Evolutionary conservation across 352 stramenopile genomes (phyloP), one percentile per base, ranked within the genome.

Genomic region (Pythium coloratum): DNA sequence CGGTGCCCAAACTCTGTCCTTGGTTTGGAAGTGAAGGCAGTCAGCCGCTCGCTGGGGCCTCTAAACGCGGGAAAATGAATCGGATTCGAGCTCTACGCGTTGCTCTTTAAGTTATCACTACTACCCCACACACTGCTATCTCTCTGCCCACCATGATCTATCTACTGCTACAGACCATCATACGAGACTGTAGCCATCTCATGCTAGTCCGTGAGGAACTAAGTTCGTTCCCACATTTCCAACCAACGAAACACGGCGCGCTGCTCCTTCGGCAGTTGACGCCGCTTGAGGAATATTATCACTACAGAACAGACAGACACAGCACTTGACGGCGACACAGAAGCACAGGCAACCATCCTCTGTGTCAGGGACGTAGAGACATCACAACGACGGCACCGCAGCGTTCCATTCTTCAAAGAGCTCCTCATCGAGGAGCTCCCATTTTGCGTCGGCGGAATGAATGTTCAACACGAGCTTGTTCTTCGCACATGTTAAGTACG

Each of bases 31-130:
- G 47, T 34, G 20, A 3, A 34, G 26, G 47, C 12, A n/a, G 18
- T 58, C 51, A 26, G 3, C 16, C 26, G 51, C 24, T 7, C 14
- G 8, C 33, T 13, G 5, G 8, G 16, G 20, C 55, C 51, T 50
- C 55, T 50, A 32, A 61, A 61, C 36, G 34, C 20, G 62, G 54
- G 54, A 63, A 55, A 69, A 69, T 69, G 63, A 59, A 59, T 59
- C 56, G 56, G 56, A 62, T 62, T 62, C 56, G 56, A 62, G 56
- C 56, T 62, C 56, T 62, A 32, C 34, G 20, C 34, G 49, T 55
- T 55, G 49, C 49, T 55, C 49, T 10, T 34, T 53, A 55, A 55
- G 24, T 32, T 55, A 32, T 55, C 49, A 49, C 40, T 24, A 24
- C 3, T 33, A 55, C 20, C 9, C 6, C 8, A 33, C 30, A 44